Conservation (phyloP, 768 basidiomycete genomes). For the Pulveroboletus ravenelii region DNA sequence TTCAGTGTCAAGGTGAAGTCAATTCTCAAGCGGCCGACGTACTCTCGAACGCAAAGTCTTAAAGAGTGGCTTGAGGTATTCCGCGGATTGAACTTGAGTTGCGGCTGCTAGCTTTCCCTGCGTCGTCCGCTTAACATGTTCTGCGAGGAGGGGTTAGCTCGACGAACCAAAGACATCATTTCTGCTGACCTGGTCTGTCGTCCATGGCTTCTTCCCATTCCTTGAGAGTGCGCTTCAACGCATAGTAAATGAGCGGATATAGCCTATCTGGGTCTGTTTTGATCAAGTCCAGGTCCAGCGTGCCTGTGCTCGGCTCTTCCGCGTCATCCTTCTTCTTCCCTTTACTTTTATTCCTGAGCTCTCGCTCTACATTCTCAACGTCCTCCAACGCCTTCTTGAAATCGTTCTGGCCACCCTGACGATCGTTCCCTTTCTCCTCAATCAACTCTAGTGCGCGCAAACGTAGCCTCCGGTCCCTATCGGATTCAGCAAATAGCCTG, state of each 20-base stretch:
- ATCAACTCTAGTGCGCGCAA: constrained; percentile 92
- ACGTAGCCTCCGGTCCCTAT: constrained; percentile 87
- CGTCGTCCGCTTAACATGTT: constrained; percentile 78
- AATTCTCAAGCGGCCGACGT: constrained; percentile 27
- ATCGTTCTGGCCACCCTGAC: constrained; percentile 87
- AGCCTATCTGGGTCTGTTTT: constrained; percentile 93
- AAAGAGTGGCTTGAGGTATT: constrained; percentile 96
- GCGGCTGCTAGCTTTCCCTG: constrained; percentile 95
- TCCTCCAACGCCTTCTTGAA: constrained; percentile 89
- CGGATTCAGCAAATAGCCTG: constrained; percentile 89
- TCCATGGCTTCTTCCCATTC: constrained; percentile 98
- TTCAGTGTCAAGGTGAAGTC: constrained; percentile 8
- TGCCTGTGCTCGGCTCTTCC: constrained; percentile 44
- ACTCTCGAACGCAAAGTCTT: constrained; percentile 85
- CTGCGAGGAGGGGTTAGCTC: constrained; percentile 34
- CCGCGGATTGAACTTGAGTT: constrained; percentile 91
- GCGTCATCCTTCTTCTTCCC: constrained; percentile 59
- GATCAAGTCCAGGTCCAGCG: constrained; percentile 76
- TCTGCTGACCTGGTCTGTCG: constrained; percentile 72
- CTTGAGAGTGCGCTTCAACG: constrained; percentile 84
- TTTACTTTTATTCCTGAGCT: constrained; percentile 52
- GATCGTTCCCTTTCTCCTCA: constrained; percentile 81
- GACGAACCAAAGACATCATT: neutral
- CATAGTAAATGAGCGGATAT: constrained; percentile 96
- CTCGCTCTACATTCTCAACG: constrained; percentile 73